phyloP scores from a whole-genome alignment of 768 basidiomycete species.

The Auriscalpium orientale region DNA sequence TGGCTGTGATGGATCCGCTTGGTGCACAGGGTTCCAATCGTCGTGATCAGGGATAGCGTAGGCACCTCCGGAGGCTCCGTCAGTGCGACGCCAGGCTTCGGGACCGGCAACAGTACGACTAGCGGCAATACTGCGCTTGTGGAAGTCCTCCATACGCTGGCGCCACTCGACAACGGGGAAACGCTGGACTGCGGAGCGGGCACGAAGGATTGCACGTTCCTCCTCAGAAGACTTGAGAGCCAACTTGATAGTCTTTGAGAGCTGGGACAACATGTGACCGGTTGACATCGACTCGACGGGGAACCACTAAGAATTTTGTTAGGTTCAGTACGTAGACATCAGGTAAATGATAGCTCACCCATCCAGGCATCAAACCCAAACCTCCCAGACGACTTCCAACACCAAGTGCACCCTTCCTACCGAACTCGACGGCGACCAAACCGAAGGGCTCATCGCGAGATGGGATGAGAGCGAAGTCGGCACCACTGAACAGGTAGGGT shows the following conservation, averaged over 20 bases:
- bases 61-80: slow-evolving; percentile 43
- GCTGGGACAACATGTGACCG: slow-evolving; percentile 89
- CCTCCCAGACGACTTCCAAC: slow-evolving; percentile 92
- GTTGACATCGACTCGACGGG: slow-evolving; percentile 92
- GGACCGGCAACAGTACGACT: slow-evolving; percentile 63
- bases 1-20: slow-evolving; percentile 59
- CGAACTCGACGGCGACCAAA: slow-evolving; percentile 93
- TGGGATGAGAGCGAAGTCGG: slow-evolving; percentile 92
- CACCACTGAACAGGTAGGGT: slow-evolving; percentile 89
- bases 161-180: slow-evolving; percentile 99
- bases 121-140: slow-evolving; percentile 68
- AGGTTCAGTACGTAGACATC: neutral
- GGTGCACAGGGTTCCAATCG: slow-evolving; percentile 72
- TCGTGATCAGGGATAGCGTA: slow-evolving; percentile 55
- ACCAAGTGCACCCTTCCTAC: slow-evolving; percentile 92
- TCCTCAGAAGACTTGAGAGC: slow-evolving; percentile 86
- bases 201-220: slow-evolving; percentile 87
- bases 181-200: slow-evolving; percentile 88
- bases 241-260: slow-evolving; percentile 91
- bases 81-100: slow-evolving; percentile 73
- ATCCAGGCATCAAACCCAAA: slow-evolving; percentile 95
- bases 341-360: slow-evolving; percentile 48
- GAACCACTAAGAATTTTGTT: slow-evolving; percentile 63
- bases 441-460: slow-evolving; percentile 97
- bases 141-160: slow-evolving; percentile 92